Conservation (phyloP, 352 stramenopile species). For the Globisporangium echinulatum region DNA sequence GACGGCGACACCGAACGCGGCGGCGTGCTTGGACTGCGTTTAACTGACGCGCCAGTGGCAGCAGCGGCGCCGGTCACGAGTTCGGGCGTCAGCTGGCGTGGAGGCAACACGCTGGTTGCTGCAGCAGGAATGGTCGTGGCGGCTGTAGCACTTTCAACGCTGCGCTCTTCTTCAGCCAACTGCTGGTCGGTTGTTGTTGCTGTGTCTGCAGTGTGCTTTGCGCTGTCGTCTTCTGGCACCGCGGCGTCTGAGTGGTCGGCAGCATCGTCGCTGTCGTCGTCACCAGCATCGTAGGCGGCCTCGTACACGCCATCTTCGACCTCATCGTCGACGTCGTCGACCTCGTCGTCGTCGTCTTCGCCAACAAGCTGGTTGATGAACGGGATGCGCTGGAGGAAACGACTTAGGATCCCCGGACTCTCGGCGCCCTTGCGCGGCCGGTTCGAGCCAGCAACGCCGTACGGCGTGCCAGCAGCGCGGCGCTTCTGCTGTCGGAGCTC, state of each 20-base stretch:
- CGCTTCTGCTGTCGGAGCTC: conserved; percentile 19
- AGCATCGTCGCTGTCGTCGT: conserved; percentile 11
- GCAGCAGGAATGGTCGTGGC: too few relatives aligned
- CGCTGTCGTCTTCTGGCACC: conserved; percentile 19
- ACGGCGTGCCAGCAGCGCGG: conserved; percentile 33
- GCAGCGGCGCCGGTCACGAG: neutral
- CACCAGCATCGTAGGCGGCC: neutral
- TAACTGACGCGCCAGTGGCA: neutral
- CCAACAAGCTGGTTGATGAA: conserved; percentile 47
- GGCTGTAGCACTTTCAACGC: too few relatives aligned
- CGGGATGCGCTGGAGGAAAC: conserved; percentile 59
- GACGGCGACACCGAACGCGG: neutral
- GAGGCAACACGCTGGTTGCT: too few relatives aligned
- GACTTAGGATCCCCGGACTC: conserved; percentile 38
- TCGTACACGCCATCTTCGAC: conserved; percentile 13
- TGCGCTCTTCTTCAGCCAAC: too few relatives aligned
- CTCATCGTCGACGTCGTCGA: conserved; percentile 14
- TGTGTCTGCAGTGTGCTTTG: conserved; percentile 1
- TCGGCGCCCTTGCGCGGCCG: conserved; percentile 5
- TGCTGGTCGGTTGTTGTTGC: neutral
- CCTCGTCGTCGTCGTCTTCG: conserved; percentile 26
- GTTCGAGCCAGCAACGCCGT: conserved; percentile 14
- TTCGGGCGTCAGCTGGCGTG: neutral
- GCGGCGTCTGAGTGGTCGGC: conserved; percentile 2
- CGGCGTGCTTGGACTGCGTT: conserved; percentile 2